These are phyloP conservation scores for Solanum arcanum DNA, from an alignment of 257 asterid species.

Conservation along the genomic window DNA sequence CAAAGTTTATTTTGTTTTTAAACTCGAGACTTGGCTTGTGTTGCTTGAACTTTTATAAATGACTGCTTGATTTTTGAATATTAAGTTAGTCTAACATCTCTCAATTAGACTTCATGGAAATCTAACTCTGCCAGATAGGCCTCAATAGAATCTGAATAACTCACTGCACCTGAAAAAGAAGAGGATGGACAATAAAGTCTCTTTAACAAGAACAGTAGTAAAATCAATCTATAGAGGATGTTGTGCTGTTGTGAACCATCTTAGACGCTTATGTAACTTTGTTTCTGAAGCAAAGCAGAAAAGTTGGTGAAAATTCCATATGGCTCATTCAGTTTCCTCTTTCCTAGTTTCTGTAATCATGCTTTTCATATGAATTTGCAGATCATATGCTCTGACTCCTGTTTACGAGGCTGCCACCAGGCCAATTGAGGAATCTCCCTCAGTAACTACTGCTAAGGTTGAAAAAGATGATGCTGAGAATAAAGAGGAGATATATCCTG, in stretches of 20 bases:
- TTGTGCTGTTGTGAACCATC: neutral
- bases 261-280: neutral
- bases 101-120: neutral
- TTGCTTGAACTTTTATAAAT: neutral
- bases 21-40: neutral
- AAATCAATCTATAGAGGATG: neutral
- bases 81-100: neutral
- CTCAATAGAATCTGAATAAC: neutral
- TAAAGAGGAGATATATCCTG: conserved; percentile 86
- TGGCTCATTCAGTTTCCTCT: neutral
- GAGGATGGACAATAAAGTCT: neutral
- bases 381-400: conserved; percentile 77
- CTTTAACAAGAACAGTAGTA: neutral
- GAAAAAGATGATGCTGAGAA: conserved; percentile 72
- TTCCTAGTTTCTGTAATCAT: neutral
- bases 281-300: neutral
- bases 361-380: conserved; percentile 28
- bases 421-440: conserved; percentile 49
- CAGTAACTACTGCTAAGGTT: conserved; percentile 38
- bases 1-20: neutral
- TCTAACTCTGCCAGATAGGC: neutral
- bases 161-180: neutral
- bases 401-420: conserved; percentile 60
- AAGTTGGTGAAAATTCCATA: neutral
- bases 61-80: neutral